Evolutionary conservation across 805 yeast genomes (phyloP).

Genomic region (Blastobotrys peoriensis): DNA sequence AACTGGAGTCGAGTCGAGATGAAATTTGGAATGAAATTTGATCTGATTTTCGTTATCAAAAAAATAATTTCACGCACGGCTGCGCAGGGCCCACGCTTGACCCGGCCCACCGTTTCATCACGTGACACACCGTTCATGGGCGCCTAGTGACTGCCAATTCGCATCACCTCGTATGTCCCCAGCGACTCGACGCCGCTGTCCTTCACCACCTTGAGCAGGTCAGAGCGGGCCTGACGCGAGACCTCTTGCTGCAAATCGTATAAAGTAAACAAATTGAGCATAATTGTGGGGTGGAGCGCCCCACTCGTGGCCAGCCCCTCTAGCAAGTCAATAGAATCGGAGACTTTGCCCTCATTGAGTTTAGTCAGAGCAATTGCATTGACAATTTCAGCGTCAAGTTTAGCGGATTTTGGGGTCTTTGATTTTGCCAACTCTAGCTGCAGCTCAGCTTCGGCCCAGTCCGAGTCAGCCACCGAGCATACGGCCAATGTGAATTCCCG

Average conservation of each 20-base stretch:
- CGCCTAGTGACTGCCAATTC: too few relatives aligned
- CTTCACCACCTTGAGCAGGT: not conserved
- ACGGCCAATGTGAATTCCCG: conserved; percentile 11
- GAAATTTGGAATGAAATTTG: too few relatives aligned
- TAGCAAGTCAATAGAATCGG: conserved; percentile 18
- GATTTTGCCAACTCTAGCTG: conserved; percentile 2
- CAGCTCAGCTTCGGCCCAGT: conserved; percentile 18
- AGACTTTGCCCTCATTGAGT: conserved; percentile 24
- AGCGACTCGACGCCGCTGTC: conserved; percentile 1
- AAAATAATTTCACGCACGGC: too few relatives aligned
- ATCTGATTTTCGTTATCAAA: too few relatives aligned
- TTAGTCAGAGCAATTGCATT: conserved; percentile 19
- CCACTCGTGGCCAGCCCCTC: conserved; percentile 14
- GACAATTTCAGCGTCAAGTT: conserved; percentile 3
- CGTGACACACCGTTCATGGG: too few relatives aligned
- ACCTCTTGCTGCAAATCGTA: conserved; percentile 23
- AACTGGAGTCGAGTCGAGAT: not conserved
- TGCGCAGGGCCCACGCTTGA: too few relatives aligned
- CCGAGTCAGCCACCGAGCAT: conserved; percentile 24
- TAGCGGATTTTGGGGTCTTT: not conserved
- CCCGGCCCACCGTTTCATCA: too few relatives aligned
- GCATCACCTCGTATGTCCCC: conserved; percentile 3
- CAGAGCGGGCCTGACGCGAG: not conserved
- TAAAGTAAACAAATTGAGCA: conserved; percentile 24
- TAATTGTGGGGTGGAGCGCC: conserved; percentile 6